Evolutionary conservation across 306 rosid species (phyloP).

Genomic region (Myrica gale): DNA sequence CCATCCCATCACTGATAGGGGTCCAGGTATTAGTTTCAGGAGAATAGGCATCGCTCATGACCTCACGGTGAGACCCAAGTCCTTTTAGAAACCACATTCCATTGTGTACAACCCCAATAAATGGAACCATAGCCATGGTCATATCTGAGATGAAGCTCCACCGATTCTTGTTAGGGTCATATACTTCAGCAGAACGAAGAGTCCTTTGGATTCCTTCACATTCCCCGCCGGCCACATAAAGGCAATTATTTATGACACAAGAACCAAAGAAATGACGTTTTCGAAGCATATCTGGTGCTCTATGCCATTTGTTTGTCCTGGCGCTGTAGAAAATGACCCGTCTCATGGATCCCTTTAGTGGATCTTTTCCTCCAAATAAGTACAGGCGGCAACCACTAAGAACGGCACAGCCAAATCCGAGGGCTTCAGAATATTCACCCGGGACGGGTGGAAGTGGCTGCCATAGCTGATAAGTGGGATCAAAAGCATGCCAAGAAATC

Average conservation of each 20-base stretch:
- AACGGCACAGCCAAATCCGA: constrained; percentile 98
- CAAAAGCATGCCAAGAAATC: constrained; percentile 96
- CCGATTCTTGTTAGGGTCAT: constrained; percentile 80
- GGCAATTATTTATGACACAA: constrained; percentile 93
- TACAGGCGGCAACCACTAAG: constrained; percentile 97
- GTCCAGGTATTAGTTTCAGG: constrained; percentile 91
- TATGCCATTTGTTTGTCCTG: constrained; percentile 93
- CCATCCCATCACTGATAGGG: constrained; percentile 80
- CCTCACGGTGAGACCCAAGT: constrained; percentile 86
- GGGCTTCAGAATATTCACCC: constrained; percentile 85
- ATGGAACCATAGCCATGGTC: constrained; percentile 97
- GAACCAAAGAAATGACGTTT: constrained; percentile 92
- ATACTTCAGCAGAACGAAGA: constrained; percentile 92
- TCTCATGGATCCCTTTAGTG: constrained; percentile 85
- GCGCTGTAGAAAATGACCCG: constrained; percentile 95
- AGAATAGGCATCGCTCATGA: constrained; percentile 85
- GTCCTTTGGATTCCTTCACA: constrained; percentile 98
- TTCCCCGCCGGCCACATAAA: constrained; percentile 98
- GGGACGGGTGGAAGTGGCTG: constrained; percentile 99
- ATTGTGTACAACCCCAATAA: constrained; percentile 90
- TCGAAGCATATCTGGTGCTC: constrained; percentile 98
- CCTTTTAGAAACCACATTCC: constrained; percentile 95
- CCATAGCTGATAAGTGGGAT: constrained; percentile 95
- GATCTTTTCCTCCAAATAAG: constrained; percentile 97
- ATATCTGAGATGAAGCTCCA: constrained; percentile 95